Evolutionary conservation across 371 early-diverging fungal genomes (phyloP), one percentile per base, ranked within the genome.

Genomic region (Basidiobolus meristosporus): DNA sequence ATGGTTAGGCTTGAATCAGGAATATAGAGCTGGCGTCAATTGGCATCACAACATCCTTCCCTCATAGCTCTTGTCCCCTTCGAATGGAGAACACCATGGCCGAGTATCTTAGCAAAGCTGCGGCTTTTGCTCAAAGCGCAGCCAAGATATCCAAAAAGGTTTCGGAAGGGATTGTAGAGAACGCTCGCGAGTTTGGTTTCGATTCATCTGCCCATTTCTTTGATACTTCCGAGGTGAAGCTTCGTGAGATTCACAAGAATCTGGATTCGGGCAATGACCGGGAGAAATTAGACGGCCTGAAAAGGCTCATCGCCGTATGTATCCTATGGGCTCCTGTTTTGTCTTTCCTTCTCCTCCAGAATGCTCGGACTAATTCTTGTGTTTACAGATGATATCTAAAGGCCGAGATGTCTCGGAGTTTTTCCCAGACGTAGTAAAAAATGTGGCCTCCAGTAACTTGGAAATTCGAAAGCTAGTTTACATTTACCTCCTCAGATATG

Each of bases 351-450:
- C 40, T 2, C 0, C n/a, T 9, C 10, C 10, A 19, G 38, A 17
- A 22, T 14, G 17, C 35, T 1, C 30, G 11, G 15, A 32, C 29
- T 23, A 30, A 19, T 26, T 26, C 33, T 34, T 2, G 26, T 14
- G 23, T 21, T 15, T 30, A 19, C 56, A 82, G 84, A 74, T 85
- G 68, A 83, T 91, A 31, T 82, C 85, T 21, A 83, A 82, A 59
- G 93, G 92, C n/a, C 63, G 75, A 36, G 85, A 90, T 48, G 90
- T 85, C 12, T 77, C 89, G 15, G 79, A 79, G 52, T 84, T 76
- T 57, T 96, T 96, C 48, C 87, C 91, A 18, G 81, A 82, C 42
- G 95, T 96, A 7, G 93, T 96, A 39, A 96, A 93, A 59, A 92
- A 90, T 55, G 93, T 93, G 1, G 90, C 89, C 0, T 80, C 90